Percentiles rank a stretch among this genome's conserved stretches.
Conservation (phyloP, 2,329 filamentous ascomycete genomes). For the Penicillium vulpinum region DNA sequence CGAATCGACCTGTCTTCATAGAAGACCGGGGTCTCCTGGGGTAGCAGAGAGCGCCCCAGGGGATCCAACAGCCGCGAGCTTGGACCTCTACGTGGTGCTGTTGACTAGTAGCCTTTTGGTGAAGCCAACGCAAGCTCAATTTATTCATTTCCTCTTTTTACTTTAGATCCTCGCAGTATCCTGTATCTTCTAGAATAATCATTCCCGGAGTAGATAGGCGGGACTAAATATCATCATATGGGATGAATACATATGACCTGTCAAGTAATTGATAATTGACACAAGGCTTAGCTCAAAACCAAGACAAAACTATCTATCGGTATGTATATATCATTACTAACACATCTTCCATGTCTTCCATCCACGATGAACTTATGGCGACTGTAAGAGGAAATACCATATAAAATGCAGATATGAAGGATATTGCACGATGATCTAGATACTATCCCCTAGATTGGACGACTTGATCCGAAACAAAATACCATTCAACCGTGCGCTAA, state of each 20-base stretch:
- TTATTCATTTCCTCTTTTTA: background rate
- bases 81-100: slow-evolving; percentile 8
- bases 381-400: too few relatives aligned
- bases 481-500: too few relatives aligned
- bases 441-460: too few relatives aligned
- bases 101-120: slow-evolving; percentile 4
- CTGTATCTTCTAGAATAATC: background rate
- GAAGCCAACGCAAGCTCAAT: slow-evolving; percentile 6
- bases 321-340: background rate
- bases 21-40: background rate
- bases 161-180: background rate
- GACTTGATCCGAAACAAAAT: too few relatives aligned
- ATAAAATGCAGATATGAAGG: too few relatives aligned
- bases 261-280: too few relatives aligned
- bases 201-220: background rate
- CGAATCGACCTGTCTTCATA: background rate
- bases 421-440: too few relatives aligned
- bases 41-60: background rate
- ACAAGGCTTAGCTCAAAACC: background rate
- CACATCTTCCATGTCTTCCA: background rate
- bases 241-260: background rate
- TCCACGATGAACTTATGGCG: too few relatives aligned
- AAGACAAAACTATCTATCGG: background rate
- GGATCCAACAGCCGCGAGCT: slow-evolving; percentile 2
- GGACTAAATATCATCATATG: background rate